Evolutionary conservation across 768 basidiomycete species (phyloP).

Genomic region (Fomitopsis serialis): DNA sequence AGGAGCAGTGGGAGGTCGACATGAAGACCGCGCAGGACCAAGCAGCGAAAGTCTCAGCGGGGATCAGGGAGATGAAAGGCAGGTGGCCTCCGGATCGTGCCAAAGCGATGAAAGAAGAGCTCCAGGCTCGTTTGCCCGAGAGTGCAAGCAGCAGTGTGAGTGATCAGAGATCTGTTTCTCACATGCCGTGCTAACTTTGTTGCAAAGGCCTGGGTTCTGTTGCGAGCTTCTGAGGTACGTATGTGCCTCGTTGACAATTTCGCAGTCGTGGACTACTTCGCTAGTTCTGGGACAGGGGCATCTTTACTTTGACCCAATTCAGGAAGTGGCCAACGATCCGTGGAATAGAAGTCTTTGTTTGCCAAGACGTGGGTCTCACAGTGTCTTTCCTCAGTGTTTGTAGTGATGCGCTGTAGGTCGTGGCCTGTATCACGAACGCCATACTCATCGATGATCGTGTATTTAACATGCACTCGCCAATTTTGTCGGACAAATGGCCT

Average conservation of each 20-base stretch:
- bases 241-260: neutral
- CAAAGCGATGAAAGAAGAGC: neutral
- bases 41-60: neutral
- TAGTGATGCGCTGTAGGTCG: neutral
- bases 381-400: neutral
- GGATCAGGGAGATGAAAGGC: neutral
- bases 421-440: neutral
- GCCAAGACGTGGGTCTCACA: too few relatives aligned
- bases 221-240: neutral
- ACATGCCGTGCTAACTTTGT: neutral
- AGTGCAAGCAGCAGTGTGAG: conserved; percentile 7
- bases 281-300: neutral
- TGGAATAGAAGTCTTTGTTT: too few relatives aligned
- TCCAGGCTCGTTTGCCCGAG: neutral
- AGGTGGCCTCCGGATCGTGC: conserved; percentile 1
- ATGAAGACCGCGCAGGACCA: neutral
- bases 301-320: neutral
- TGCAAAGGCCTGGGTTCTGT: neutral
- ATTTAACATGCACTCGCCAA: too few relatives aligned
- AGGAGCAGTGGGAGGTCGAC: neutral
- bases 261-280: too few relatives aligned
- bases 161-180: neutral
- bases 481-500: neutral
- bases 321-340: too few relatives aligned
- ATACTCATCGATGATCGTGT: neutral